These are phyloP conservation scores for Plasmodium coatneyi DNA, from an alignment of 169 alveolate genomes.

Conservation along the genomic window DNA sequence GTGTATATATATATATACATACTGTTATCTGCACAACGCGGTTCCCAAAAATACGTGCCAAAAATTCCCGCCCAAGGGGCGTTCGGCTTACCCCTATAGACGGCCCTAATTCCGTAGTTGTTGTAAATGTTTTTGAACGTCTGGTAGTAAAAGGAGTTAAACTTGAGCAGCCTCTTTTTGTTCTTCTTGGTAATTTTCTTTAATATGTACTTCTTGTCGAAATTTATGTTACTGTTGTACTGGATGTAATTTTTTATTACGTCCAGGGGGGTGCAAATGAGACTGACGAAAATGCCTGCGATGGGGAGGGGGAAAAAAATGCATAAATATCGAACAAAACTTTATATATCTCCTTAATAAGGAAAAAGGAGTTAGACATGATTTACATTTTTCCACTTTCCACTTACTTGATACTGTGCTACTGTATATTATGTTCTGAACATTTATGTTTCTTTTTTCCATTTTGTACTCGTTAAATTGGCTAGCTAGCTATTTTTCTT, in stretches of 20 bases:
- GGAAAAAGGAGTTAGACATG: neutral
- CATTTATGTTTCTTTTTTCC: conserved; percentile 59
- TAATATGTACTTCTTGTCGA: conserved; percentile 67
- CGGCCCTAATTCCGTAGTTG: conserved; percentile 60
- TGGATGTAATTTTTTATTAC: conserved; percentile 77
- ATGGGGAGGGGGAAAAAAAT: neutral
- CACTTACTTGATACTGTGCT: conserved; percentile 74
- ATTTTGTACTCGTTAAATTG: conserved; percentile 7
- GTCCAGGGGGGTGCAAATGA: conserved; percentile 80
- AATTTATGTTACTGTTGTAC: conserved; percentile 53
- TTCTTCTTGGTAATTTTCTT: conserved; percentile 69
- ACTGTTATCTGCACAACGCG: neutral
- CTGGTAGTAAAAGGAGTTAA: conserved; percentile 66
- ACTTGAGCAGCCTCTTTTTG: conserved; percentile 24
- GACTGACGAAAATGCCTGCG: conserved; percentile 55
- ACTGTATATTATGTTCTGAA: conserved; percentile 73
- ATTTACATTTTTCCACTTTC: neutral
- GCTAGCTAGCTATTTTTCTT: neutral
- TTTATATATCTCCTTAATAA: neutral
- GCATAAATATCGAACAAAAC: neutral
- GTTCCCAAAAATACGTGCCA: neutral
- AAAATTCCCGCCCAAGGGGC: neutral
- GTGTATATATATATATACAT: neutral
- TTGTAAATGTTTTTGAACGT: conserved; percentile 63
- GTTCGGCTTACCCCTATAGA: conserved; percentile 54